phyloP scores from a whole-genome alignment of 805 yeast species.

The Suhomyces sp. region DNA sequence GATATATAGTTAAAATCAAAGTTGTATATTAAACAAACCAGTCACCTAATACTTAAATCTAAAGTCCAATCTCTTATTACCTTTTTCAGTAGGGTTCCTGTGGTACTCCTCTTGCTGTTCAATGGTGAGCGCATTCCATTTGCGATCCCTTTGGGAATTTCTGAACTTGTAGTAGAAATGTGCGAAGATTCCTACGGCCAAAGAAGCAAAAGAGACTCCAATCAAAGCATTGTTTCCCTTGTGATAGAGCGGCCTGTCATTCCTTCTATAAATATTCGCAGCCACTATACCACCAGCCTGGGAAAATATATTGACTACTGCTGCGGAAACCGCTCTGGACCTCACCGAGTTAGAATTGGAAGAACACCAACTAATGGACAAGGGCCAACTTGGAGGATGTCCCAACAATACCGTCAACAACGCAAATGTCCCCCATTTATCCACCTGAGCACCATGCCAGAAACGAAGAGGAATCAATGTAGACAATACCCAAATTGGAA shows the following conservation, averaged over 20 bases:
- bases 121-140: slow-evolving; percentile 50
- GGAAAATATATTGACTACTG: slow-evolving; percentile 61
- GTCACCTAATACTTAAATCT: not conserved
- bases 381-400: slow-evolving; percentile 51
- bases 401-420: slow-evolving; percentile 38
- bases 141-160: slow-evolving; percentile 41
- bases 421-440: slow-evolving; percentile 43
- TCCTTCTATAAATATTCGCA: slow-evolving; percentile 53
- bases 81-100: slow-evolving; percentile 46
- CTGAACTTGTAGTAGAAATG: slow-evolving; percentile 40
- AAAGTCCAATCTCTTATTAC: slow-evolving; percentile 30
- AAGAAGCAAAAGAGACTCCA: slow-evolving; percentile 30
- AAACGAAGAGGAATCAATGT: slow-evolving; percentile 36
- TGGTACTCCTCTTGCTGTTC: slow-evolving; percentile 52
- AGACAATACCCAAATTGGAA: slow-evolving; percentile 24
- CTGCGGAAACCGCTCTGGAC: slow-evolving; percentile 63
- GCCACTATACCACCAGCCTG: slow-evolving; percentile 57
- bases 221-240: slow-evolving; percentile 51
- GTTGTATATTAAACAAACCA: not conserved
- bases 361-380: slow-evolving; percentile 60
- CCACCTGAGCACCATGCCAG: slow-evolving; percentile 40
- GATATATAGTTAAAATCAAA: not conserved
- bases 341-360: slow-evolving; percentile 60
- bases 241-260: slow-evolving; percentile 59
- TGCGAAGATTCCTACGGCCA: slow-evolving; percentile 25